Base-by-base conservation (phyloP, 2,329 filamentous ascomycete species). In the Samsoniella hepiali region DNA sequence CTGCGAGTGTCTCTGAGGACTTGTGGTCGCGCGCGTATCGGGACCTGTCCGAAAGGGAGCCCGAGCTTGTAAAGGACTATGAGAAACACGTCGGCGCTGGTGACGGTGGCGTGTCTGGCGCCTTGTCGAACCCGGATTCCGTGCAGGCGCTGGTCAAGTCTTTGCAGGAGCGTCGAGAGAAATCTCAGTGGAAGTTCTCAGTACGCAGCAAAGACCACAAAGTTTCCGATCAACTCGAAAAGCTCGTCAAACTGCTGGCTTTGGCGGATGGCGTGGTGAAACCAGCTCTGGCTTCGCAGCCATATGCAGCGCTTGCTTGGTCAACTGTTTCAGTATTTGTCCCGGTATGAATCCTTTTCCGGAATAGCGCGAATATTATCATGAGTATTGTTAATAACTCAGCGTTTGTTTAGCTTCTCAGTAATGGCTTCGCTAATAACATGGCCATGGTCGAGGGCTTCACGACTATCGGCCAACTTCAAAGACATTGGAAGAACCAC, bases 241-340 rank as follows among this genome's bases (percentile, higher is more conserved):
- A 47, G 29, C n/a, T 59, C 4, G 45, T 47, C 45, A 54, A 59
- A 22, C 38, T 54, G 15, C 47, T 63, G 5, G n/a, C 47, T 22
- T 32, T 29, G 22, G 36, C 55, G 8, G 49, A 54, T 32, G 44
- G 27, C 31, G 45, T 63, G n/a, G 27, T 59, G 3, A 58, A 38
- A 13, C 32, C 31, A 27, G 55, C 62, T 11, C 32, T 42, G n/a
- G 44, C 53, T 29, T 40, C 62, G 8, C 54, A 63, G 36, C 62
- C 47, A 17, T 60, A 54, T 38, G 55, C 62, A n/a, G 56, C 40
- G 9, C 38, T 60, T 10, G 62, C 55, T 3, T 60, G 56, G 56
- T 60, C 62, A 5, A 29, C n/a, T 8, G 15, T 59, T 11, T 60
- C 55, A 15, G 29, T 55, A 10, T 32, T 64, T 3, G 8, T 59